These are phyloP conservation scores for Suillus subluteus DNA, from an alignment of 768 basidiomycete genomes.

Conservation along the genomic window DNA sequence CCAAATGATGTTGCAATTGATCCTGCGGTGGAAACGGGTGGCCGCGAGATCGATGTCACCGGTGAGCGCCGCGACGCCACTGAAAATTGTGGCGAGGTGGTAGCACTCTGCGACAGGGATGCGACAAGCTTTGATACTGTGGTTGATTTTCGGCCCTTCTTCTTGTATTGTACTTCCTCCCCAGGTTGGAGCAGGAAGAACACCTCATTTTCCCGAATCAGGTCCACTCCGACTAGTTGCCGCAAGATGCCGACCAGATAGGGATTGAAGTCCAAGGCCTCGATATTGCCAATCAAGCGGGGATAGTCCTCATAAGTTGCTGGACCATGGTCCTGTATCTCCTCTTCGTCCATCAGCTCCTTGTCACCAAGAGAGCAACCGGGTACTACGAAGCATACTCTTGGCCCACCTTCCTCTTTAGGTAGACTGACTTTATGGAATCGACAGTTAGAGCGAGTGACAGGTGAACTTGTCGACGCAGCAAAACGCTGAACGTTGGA, in stretches of 20 bases:
- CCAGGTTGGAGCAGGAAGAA: slow-evolving; percentile 61
- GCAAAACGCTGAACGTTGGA: slow-evolving; percentile 11
- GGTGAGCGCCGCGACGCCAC: slow-evolving; percentile 23
- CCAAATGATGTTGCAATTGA: slow-evolving; percentile 24
- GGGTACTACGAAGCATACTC: slow-evolving; percentile 67
- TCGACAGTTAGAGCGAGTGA: slow-evolving; percentile 71
- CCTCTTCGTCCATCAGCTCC: slow-evolving; percentile 58
- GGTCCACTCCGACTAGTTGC: slow-evolving; percentile 65
- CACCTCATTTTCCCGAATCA: slow-evolving; percentile 66
- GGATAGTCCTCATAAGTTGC: slow-evolving; percentile 54
- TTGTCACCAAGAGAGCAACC: slow-evolving; percentile 64
- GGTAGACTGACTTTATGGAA: slow-evolving; percentile 72
- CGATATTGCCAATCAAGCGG: slow-evolving; percentile 51
- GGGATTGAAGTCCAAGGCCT: slow-evolving; percentile 51
- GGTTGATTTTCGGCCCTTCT: slow-evolving; percentile 15
- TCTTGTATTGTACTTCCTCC: slow-evolving; percentile 36
- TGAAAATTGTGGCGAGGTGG: slow-evolving; percentile 11
- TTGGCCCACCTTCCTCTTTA: slow-evolving; percentile 51
- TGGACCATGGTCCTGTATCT: slow-evolving; percentile 64
- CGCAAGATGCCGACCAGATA: slow-evolving; percentile 61
- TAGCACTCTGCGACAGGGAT: slow-evolving; percentile 12
- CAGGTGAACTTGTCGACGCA: slow-evolving; percentile 45
- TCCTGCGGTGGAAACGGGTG: slow-evolving; percentile 27
- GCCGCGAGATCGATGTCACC: slow-evolving; percentile 24
- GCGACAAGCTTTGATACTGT: slow-evolving; percentile 7